Conservation (phyloP, 2,329 filamentous ascomycete genomes). For the Penicillium sp. region DNA sequence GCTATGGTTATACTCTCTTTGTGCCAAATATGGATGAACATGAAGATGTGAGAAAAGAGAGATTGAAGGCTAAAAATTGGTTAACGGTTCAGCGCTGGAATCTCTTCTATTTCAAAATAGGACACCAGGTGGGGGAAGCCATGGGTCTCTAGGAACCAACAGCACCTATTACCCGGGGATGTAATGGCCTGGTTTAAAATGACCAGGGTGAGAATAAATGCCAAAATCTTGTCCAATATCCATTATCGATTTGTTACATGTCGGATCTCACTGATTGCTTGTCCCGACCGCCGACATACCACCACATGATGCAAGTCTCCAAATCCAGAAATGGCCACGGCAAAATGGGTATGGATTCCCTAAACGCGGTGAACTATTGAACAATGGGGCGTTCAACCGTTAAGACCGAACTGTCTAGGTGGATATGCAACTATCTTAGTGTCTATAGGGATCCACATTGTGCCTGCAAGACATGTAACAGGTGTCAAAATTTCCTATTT, state of each 20-base stretch:
- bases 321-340: not conserved
- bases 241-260: not conserved
- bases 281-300: not conserved
- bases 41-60: not conserved
- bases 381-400: not conserved
- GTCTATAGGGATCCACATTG: not conserved
- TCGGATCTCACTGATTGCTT: not conserved
- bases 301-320: constrained; percentile 11
- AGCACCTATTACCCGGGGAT: constrained; percentile 11
- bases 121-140: not conserved
- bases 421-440: not conserved
- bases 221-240: not conserved
- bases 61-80: not conserved
- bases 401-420: not conserved
- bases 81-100: not conserved
- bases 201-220: not conserved
- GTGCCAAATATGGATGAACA: constrained; percentile 21
- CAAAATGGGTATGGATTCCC: not conserved
- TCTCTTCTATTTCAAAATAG: not conserved
- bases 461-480: constrained; percentile 16
- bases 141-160: constrained; percentile 4
- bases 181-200: constrained; percentile 13
- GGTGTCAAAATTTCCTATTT: constrained; percentile 2
- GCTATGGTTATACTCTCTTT: constrained; percentile 16
- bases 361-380: not conserved